Evolutionary conservation across 345 rosid species (phyloP), one percentile per base, ranked within the genome.

Genomic region (Geranium rotundifolium): DNA sequence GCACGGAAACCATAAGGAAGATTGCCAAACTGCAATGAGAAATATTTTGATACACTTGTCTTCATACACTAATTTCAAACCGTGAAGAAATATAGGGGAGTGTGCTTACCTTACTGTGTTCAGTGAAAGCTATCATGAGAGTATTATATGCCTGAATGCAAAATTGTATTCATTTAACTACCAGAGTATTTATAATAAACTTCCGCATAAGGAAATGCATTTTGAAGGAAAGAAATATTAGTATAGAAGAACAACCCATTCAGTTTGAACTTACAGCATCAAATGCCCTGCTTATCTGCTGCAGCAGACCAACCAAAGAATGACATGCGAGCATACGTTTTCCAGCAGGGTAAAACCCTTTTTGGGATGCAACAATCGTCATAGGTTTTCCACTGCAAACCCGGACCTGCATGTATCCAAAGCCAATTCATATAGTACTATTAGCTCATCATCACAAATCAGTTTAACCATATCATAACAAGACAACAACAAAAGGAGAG

Each of bases 1-100:
- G 96, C 84, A 31, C 99, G 93, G 73, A 85, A 90, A 57, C 99
- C 95, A 54, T 82, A 90, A 17, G 99, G 97, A 76, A 92, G 89
- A 76, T 89, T 92, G 63, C 97, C 99, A 81, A 89, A 92, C 99
- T 92, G 83, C 68, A 70, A 73, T 30, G 46, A 1, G 54, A 12
- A 64, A 14, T 18, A 19, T 39, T 4, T 63, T 9, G 67, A 62
- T 39, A 15, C 5, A 41, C 56, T 18, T 29, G 64, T 65, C 27
- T 59, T 16, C 57, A 34, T 61, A 30, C 31, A 58, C 52, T 58
- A 34, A 49, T 15, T 65, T 23, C 16, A 17, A 60, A 64, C 23
- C 9, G 54, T 7, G 55, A 64, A 57, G 58, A 31, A 31, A 23
- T 29, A 54, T 46, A 29, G 17, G 34, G 54, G 64, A 50, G 29